Evolutionary conservation across 1,139 yeast genomes (phyloP), one percentile per base, ranked within the genome.

Genomic region (Candida sp.): DNA sequence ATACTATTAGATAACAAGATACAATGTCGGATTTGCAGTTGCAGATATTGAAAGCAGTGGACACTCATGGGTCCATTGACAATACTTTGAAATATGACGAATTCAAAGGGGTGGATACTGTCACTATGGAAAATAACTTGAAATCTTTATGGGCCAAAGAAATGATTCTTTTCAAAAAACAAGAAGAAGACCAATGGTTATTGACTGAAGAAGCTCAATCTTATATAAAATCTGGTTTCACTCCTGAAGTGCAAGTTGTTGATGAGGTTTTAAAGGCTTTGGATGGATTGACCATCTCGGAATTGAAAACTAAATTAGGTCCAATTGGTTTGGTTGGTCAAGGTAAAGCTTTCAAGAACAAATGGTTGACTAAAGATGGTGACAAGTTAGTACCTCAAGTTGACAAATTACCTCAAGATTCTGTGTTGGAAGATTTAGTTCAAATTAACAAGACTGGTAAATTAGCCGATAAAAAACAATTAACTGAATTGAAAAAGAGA

Each of bases 271-370:
- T 86, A 49, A 78, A 82, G 56, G 75, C 86, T 35, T 65, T 90
- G 46, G 95, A 86, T 47, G 90, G 95, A 36, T 76, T 93, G 58
- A 87, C 87, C 59, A 84, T 93, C 53, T 64, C 86, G 22, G 97
- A 93, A 46, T 95, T 93, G 46, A 80, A 81, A 53, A 64, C 81
- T 46, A 80, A 84, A 51, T 74, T 91, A 66, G 97, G 98, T 41
- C 70, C 82, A 41, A 79, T 82, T 49, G 98, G 97, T 47, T 84
- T 85, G 56, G 78, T 91, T 50, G 99, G 99, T 48, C 99, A 93
- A 70, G 96, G 96, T 56, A 85, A 91, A 59, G 99, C 98, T n/a
- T 93, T 93, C 78, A 93, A 90, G 69, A 91, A 91, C 65, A 96
- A 96, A 41, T 93, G 99, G 99, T 83, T 93, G 57, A 71, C 80